Percentiles rank a stretch among this genome's conserved stretches.
Conservation (phyloP, 2,329 filamentous ascomycete genomes). For the Botrytis sinoallii region DNA sequence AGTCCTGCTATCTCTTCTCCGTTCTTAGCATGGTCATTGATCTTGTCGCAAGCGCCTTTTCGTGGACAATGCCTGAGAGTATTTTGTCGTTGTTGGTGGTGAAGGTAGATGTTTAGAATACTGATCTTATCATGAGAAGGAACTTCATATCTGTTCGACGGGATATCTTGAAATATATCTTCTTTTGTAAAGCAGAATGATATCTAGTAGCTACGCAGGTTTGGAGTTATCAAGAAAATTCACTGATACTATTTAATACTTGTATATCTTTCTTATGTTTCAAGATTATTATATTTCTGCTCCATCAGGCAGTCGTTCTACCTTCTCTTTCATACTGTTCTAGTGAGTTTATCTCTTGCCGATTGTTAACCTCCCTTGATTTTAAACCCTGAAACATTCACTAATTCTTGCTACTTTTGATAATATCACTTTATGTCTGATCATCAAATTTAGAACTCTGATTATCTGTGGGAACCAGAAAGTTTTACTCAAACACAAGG, state of each 20-base stretch:
- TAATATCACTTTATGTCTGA: not conserved
- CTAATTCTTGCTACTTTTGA: not conserved
- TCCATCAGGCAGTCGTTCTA: not conserved
- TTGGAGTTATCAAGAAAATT: not conserved
- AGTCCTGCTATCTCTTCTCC: conserved; percentile 61
- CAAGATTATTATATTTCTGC: no score
- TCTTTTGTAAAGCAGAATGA: not conserved
- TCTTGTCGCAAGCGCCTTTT: conserved; percentile 59
- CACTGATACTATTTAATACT: no score
- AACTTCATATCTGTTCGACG: conserved; percentile 63
- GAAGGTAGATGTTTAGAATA: conserved; percentile 64
- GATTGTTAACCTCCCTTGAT: not conserved
- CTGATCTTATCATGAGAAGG: conserved; percentile 71
- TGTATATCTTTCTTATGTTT: not conserved
- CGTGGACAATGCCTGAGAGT: conserved; percentile 64
- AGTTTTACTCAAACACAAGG: not conserved
- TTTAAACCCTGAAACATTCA: not conserved
- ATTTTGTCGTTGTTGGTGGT: conserved; percentile 55
- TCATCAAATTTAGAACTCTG: not conserved
- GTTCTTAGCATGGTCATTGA: conserved; percentile 57
- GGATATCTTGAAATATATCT: conserved; percentile 40
- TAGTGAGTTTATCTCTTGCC: not conserved
- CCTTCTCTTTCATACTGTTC: not conserved
- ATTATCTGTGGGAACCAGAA: not conserved
- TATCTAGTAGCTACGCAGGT: not conserved